These are phyloP conservation scores for Leucocoprinus sp. DNA, from an alignment of 768 basidiomycete genomes.

Conservation along the genomic window DNA sequence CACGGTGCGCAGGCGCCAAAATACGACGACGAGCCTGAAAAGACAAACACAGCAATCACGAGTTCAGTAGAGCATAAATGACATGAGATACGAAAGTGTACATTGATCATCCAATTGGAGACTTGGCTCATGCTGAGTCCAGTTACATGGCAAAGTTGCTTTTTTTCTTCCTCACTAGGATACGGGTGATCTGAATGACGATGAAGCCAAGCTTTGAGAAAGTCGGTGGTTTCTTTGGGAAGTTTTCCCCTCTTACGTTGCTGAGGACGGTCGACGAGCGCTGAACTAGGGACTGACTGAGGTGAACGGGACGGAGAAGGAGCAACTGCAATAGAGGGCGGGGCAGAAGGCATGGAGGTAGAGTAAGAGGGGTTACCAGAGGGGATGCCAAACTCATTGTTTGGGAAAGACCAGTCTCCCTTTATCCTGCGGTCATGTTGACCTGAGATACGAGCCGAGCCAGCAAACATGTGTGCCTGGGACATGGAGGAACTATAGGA, in stretches of 20 bases:
- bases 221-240: conserved; percentile 86
- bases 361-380: conserved; percentile 30
- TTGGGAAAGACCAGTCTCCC: conserved; percentile 66
- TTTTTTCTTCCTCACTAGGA: conserved; percentile 86
- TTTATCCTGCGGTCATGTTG: conserved; percentile 66
- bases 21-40: conserved; percentile 71
- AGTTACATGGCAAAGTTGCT: conserved; percentile 78
- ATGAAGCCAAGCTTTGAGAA: conserved; percentile 82
- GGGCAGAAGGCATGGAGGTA: conserved; percentile 36
- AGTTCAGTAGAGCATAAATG: neutral
- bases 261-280: conserved; percentile 66
- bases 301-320: conserved; percentile 49
- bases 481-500: conserved; percentile 53
- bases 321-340: conserved; percentile 33
- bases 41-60: neutral
- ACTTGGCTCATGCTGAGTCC: conserved; percentile 86
- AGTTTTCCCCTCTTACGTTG: conserved; percentile 76
- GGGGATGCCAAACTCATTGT: conserved; percentile 47
- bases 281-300: conserved; percentile 40
- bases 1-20: conserved; percentile 73
- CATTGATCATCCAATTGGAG: conserved; percentile 93
- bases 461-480: conserved; percentile 56
- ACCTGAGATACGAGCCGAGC: conserved; percentile 62
- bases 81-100: conserved; percentile 18
- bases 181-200: conserved; percentile 86